phyloP scores from a whole-genome alignment of 768 basidiomycete species.

The Cubamyces lactineus region DNA sequence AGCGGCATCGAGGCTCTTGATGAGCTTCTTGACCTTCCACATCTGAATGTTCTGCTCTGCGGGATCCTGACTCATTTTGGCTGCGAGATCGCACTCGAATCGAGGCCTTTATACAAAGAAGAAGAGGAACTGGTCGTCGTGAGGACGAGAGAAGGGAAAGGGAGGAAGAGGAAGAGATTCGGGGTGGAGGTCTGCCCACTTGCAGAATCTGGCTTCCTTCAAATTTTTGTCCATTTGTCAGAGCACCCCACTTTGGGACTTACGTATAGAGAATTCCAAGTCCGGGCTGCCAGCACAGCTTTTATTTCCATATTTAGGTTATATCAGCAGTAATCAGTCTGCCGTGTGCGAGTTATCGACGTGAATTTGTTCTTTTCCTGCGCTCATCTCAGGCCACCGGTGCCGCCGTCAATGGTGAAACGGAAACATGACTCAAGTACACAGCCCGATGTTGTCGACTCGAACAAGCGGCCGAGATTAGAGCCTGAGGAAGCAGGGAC shows the following conservation, averaged over 20 bases:
- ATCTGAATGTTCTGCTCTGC: slow-evolving; percentile 97
- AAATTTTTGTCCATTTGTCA: slow-evolving; percentile 18
- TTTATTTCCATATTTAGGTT: not conserved
- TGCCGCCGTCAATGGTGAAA: slow-evolving; percentile 20
- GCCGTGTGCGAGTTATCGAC: not conserved
- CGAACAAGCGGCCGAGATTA: slow-evolving; percentile 3
- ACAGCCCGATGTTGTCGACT: not conserved
- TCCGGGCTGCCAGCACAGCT: too few species aligned
- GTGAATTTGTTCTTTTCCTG: not conserved
- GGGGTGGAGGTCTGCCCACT: not conserved
- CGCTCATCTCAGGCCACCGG: slow-evolving; percentile 9
- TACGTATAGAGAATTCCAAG: not conserved
- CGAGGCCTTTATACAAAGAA: slow-evolving; percentile 11
- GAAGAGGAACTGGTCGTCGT: not conserved
- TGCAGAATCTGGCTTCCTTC: not conserved
- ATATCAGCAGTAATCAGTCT: not conserved
- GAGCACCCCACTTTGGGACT: slow-evolving; percentile 8
- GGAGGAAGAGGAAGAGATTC: slow-evolving; percentile 15
- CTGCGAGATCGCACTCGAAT: slow-evolving; percentile 23
- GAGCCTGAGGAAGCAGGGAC: not conserved
- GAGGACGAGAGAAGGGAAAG: slow-evolving; percentile 6
- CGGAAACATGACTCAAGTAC: slow-evolving; percentile 18
- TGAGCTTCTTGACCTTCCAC: slow-evolving; percentile 99
- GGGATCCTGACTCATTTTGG: slow-evolving; percentile 78
- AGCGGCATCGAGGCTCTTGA: slow-evolving; percentile 95